Conservation (phyloP, 2,329 filamentous ascomycete species). For the Pyrenochaeta sp. region DNA sequence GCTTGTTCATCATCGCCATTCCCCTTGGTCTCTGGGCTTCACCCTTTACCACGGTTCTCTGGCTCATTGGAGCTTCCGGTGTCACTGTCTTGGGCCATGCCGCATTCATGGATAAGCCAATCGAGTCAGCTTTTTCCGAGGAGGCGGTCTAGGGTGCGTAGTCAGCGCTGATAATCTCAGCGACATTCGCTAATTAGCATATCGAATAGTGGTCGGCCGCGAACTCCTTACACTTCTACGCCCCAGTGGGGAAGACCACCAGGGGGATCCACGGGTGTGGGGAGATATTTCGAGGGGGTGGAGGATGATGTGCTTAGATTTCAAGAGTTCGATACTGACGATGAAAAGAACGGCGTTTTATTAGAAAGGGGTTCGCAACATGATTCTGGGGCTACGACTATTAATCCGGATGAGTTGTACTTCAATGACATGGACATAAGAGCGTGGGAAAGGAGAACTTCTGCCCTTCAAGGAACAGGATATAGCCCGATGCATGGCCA, state of each 20-base stretch:
- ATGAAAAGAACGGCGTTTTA: constrained; percentile 57
- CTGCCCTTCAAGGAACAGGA: constrained; percentile 57
- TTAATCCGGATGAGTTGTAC: constrained; percentile 56
- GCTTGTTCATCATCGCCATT: constrained; percentile 80
- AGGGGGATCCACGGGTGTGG: constrained; percentile 68
- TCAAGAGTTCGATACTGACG: constrained; percentile 69
- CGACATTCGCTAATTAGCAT: too few relatives aligned
- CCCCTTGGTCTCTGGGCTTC: constrained; percentile 86
- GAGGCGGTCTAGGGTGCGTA: constrained; percentile 99
- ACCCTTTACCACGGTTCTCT: constrained; percentile 84
- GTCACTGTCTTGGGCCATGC: constrained; percentile 95
- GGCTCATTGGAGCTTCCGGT: constrained; percentile 94
- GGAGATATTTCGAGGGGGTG: constrained; percentile 58
- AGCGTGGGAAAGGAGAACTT: constrained; percentile 47
- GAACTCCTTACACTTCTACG: constrained; percentile 83
- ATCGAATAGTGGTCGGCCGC: constrained; percentile 99
- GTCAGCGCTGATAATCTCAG: too few relatives aligned
- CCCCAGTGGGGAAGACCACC: constrained; percentile 99
- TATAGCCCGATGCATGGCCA: constrained; percentile 60
- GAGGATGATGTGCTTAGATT: constrained; percentile 59
- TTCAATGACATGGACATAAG: constrained; percentile 58
- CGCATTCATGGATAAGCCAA: constrained; percentile 95
- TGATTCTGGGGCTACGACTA: constrained; percentile 36
- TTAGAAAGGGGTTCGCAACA: constrained; percentile 50
- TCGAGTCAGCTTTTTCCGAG: constrained; percentile 99